Conservation (phyloP, 2,329 filamentous ascomycete species). For the Xylariaceae sp. region DNA sequence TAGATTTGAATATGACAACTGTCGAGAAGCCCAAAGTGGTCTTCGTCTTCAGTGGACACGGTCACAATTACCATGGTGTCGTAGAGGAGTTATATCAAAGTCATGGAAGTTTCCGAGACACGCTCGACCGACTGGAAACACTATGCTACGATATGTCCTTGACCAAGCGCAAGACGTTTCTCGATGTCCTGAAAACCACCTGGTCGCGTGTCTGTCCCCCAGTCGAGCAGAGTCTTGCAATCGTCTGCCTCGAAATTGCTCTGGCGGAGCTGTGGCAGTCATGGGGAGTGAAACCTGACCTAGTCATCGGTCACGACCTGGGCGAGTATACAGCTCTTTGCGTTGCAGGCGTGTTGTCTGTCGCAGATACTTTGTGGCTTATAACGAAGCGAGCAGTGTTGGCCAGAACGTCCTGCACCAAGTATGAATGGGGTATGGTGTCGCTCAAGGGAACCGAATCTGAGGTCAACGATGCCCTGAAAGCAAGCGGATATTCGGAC, state of each 20-base stretch:
- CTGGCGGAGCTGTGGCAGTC: conserved; percentile 37
- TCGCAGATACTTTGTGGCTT: conserved; percentile 56
- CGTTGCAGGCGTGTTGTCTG: conserved; percentile 57
- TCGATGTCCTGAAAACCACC: conserved; percentile 37
- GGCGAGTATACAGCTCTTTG: conserved; percentile 61
- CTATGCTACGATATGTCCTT: conserved; percentile 7
- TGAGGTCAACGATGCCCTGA: conserved; percentile 48
- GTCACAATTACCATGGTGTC: too few species aligned
- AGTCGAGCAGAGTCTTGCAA: conserved; percentile 32
- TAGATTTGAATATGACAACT: background rate
- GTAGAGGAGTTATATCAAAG: too few species aligned
- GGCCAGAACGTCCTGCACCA: conserved; percentile 50
- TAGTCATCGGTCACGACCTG: conserved; percentile 47
- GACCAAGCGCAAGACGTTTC: conserved; percentile 32
- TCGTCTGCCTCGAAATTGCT: conserved; percentile 36
- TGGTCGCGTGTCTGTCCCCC: conserved; percentile 19
- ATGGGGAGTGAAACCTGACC: conserved; percentile 39
- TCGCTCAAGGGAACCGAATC: conserved; percentile 45
- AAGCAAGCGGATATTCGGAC: background rate
- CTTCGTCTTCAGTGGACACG: too few species aligned
- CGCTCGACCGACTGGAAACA: too few species aligned
- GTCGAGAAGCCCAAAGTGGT: background rate
- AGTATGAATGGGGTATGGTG: conserved; percentile 58
- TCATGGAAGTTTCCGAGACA: too few species aligned
- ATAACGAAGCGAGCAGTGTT: conserved; percentile 56